These are phyloP conservation scores for Dactylorhiza incarnata DNA, from an alignment of 106 monocot species.

Conservation along the genomic window DNA sequence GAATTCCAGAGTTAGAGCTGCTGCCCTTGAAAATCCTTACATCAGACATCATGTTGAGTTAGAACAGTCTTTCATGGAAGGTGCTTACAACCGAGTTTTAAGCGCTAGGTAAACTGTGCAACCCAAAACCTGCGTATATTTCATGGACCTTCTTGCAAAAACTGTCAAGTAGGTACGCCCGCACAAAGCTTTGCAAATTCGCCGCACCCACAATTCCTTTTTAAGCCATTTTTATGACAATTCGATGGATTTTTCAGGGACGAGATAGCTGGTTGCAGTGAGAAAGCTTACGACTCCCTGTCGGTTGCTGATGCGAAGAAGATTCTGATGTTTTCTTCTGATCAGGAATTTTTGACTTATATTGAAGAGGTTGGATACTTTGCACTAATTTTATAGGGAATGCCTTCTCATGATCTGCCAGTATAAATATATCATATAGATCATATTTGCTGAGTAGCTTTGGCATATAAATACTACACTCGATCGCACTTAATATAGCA, in stretches of 20 bases:
- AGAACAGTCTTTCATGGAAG: slow-evolving; percentile 98
- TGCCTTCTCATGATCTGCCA: no score
- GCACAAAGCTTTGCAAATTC: no score
- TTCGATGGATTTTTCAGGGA: slow-evolving; percentile 45
- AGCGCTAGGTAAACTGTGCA: slow-evolving; percentile 78
- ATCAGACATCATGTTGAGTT: slow-evolving; percentile 89
- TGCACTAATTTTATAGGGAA: no score
- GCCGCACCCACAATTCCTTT: no score
- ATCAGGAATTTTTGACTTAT: no score
- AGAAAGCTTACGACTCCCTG: slow-evolving; percentile 90
- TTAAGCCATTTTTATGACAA: not conserved
- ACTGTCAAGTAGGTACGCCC: slow-evolving; percentile 66
- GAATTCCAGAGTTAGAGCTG: slow-evolving; percentile 94
- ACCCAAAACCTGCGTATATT: slow-evolving; percentile 89
- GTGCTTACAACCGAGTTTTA: slow-evolving; percentile 83
- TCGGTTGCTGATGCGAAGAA: no score
- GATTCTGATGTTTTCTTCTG: no score
- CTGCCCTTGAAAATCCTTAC: slow-evolving; percentile 84
- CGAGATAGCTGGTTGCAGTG: slow-evolving; percentile 95
- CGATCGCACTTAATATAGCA: no score
- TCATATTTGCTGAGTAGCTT: no score
- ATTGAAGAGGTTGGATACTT: no score
- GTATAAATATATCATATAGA: no score
- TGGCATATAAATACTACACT: no score
- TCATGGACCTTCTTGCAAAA: slow-evolving; percentile 97